Evolutionary conservation across 257 asterid genomes (phyloP).

Genomic region (Rehmannia glutinosa): DNA sequence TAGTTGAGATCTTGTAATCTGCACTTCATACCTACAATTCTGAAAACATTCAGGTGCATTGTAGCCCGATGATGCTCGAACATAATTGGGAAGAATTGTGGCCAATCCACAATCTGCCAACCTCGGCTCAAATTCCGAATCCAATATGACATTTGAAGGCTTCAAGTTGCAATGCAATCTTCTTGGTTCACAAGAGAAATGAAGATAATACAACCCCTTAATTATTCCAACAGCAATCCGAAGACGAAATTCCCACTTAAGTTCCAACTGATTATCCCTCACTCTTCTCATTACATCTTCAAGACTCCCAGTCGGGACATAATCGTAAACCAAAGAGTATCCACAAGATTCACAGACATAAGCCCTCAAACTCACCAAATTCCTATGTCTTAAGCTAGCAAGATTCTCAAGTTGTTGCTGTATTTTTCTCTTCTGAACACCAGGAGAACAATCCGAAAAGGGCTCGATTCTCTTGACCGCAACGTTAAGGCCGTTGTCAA

Average conservation of each 20-base stretch:
- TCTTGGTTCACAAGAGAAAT: slow-evolving; percentile 58
- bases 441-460: slow-evolving; percentile 38
- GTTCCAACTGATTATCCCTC: slow-evolving; percentile 61
- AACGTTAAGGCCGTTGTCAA: slow-evolving; percentile 71
- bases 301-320: slow-evolving; percentile 68
- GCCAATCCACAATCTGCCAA: slow-evolving; percentile 80
- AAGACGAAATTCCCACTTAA: slow-evolving; percentile 78
- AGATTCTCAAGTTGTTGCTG: slow-evolving; percentile 62
- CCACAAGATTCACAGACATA: slow-evolving; percentile 56
- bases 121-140: slow-evolving; percentile 69
- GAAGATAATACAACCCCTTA: slow-evolving; percentile 78
- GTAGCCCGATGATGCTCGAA: slow-evolving; percentile 48
- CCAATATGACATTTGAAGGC: slow-evolving; percentile 85
- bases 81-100: slow-evolving; percentile 44
- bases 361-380: slow-evolving; percentile 90
- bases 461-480: slow-evolving; percentile 79
- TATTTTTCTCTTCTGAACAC: slow-evolving; percentile 40
- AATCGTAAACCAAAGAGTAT: slow-evolving; percentile 63
- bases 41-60: slow-evolving; percentile 71
- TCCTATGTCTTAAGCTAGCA: slow-evolving; percentile 69
- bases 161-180: slow-evolving; percentile 75
- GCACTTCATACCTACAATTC: slow-evolving; percentile 55
- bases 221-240: slow-evolving; percentile 78
- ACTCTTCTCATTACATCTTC: slow-evolving; percentile 67
- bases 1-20: not conserved